phyloP scores from a whole-genome alignment of 768 basidiomycete species.

The Suillus lakei region DNA sequence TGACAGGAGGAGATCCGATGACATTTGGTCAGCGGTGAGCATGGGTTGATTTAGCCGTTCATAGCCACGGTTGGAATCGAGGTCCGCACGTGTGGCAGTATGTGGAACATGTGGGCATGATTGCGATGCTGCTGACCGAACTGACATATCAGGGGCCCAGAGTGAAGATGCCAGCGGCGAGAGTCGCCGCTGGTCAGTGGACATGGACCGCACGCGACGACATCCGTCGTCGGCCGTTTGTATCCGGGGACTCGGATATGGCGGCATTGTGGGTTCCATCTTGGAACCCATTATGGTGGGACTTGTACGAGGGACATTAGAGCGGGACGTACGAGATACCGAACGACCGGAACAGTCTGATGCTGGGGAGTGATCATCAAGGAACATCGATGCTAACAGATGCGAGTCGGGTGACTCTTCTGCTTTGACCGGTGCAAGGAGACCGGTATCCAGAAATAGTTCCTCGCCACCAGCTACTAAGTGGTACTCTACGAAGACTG shows the following conservation, averaged over 20 bases:
- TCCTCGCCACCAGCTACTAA: constrained; percentile 85
- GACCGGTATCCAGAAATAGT: constrained; percentile 53
- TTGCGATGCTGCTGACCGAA: constrained; percentile 30
- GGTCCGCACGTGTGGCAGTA: constrained; percentile 26
- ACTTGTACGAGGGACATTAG: constrained; percentile 27
- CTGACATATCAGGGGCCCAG: constrained; percentile 28
- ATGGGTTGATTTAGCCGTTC: constrained; percentile 3
- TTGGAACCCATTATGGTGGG: constrained; percentile 23
- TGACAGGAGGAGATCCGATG: constrained; percentile 30
- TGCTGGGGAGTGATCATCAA: constrained; percentile 36
- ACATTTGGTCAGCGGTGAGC: constrained; percentile 21
- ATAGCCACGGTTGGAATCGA: constrained; percentile 15
- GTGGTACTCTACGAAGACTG: constrained; percentile 60
- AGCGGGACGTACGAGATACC: constrained; percentile 30
- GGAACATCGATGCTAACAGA: constrained; percentile 44
- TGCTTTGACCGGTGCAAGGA: constrained; percentile 57
- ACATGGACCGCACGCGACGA: constrained; percentile 36
- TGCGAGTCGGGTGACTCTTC: constrained; percentile 55
- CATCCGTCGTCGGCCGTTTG: constrained; percentile 31
- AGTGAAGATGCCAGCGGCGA: constrained; percentile 33
- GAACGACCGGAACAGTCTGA: constrained; percentile 38
- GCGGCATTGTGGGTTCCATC: constrained; percentile 31
- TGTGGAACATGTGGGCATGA: constrained; percentile 29
- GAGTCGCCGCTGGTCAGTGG: constrained; percentile 37
- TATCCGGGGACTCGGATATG: constrained; percentile 23